A percentile compares a stretch with the other conserved stretches of the same genome.
These are phyloP conservation scores for Lycium barbarum DNA, from an alignment of 257 asterid genomes.

Conservation along the genomic window DNA sequence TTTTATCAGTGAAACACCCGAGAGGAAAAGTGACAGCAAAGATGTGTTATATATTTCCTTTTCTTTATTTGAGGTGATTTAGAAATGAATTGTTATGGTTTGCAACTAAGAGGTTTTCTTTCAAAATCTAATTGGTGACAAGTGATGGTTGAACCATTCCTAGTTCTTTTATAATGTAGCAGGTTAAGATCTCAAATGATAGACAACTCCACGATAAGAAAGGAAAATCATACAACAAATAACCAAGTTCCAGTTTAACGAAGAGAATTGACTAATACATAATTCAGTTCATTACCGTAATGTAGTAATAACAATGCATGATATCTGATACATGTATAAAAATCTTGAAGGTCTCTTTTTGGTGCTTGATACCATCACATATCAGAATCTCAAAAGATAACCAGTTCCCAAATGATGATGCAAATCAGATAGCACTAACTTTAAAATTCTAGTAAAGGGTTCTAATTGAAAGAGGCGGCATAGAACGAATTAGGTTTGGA, in stretches of 20 bases:
- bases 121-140: background rate
- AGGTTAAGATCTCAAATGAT: background rate
- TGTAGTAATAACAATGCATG: background rate
- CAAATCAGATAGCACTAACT: background rate
- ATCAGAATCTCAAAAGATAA: background rate
- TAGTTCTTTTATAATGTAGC: background rate
- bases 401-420: background rate
- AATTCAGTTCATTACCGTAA: background rate
- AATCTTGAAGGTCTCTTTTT: constrained; percentile 13
- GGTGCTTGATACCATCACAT: background rate
- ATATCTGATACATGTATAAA: background rate
- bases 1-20: background rate
- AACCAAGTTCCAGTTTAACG: background rate
- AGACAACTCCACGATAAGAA: background rate
- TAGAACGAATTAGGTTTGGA: no score
- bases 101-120: background rate
- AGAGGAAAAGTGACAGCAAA: background rate
- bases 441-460: background rate
- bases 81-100: background rate
- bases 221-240: background rate
- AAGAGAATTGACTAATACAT: background rate
- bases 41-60: background rate
- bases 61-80: background rate
- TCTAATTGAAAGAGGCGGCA: no score
- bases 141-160: background rate